phyloP scores from a whole-genome alignment of 148 eudicot genomes.

The Polygonum maritimum region DNA sequence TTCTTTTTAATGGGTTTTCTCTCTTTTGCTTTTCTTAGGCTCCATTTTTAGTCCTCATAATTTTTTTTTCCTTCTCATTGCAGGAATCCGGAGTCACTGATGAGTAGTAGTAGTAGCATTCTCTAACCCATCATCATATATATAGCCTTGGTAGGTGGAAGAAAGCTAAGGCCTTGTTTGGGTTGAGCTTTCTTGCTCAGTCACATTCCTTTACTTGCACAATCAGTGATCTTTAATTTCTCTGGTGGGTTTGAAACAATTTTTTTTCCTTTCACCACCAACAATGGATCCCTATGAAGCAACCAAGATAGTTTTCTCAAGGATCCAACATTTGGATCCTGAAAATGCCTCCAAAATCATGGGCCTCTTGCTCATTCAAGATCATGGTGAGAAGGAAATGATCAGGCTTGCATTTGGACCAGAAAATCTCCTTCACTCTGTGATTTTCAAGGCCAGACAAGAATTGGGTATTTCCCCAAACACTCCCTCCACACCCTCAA shows the following conservation, averaged over 20 bases:
- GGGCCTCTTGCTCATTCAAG: conserved; percentile 78
- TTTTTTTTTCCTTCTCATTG: neutral
- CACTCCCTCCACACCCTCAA: conserved; percentile 32
- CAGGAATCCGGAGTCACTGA: conserved; percentile 10
- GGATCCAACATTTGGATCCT: conserved; percentile 69
- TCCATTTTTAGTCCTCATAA: neutral
- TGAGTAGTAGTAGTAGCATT: neutral
- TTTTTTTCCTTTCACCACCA: neutral
- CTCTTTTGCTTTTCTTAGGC: neutral
- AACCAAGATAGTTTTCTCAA: conserved; percentile 62
- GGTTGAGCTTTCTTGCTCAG: conserved; percentile 15
- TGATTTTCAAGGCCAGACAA: conserved; percentile 54
- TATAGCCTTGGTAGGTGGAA: conserved; percentile 16
- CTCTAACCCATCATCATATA: neutral
- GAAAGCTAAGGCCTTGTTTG: conserved; percentile 13
- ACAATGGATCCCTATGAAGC: conserved; percentile 88
- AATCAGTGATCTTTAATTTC: neutral
- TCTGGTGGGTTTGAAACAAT: conserved; percentile 12
- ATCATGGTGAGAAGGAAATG: conserved; percentile 94
- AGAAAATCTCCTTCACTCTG: conserved; percentile 51
- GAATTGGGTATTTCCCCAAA: conserved; percentile 49
- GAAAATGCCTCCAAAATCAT: conserved; percentile 85
- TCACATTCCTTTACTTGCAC: conserved; percentile 8
- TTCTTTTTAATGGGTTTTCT: conserved; percentile 17
- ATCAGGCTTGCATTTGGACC: conserved; percentile 88